Evolutionary conservation across 164 flowering plant species (phyloP), one percentile per base, ranked within the genome.

Genomic region (Magnolia sinica): DNA sequence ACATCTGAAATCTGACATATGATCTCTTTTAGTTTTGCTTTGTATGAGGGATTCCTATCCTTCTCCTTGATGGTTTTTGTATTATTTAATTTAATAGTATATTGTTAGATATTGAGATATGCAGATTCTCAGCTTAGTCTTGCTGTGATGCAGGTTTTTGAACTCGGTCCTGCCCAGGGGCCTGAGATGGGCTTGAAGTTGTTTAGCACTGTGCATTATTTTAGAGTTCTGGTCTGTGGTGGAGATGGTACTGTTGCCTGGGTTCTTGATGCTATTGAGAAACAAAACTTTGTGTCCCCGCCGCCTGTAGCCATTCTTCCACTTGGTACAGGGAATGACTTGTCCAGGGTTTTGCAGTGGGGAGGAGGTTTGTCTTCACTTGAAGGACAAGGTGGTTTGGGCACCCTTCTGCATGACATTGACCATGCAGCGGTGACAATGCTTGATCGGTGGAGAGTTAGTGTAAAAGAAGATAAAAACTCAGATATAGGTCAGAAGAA

Each of bases 231-330:
- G 78, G 94, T 92, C 14, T 92, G 96, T 81, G 96, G 96, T 71
- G 96, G 96, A 71, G 96, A 92, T 87, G 93, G 96, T 55, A 89
- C 96, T 64, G 94, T 89, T 80, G 93, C 91, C 11, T 92, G 96
- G 96, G 91, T 92, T 63, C 91, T 92, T 79, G 91, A 92, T 84
- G 90, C 92, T 73, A 89, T 92, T 78, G 94, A 90, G 81, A 87
- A 63, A 77, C 86, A 73, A 65, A 89, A 90, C 80, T 92, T 90
- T 74, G 92, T 86, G 78, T 90, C 96, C 72, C 96, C 96, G 82
- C 96, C 96, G 72, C 94, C 96, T 51, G 91, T 92, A 71, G 90
- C 91, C 65, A 82, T 90, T 78, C 92, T 92, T 76, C 96, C 96
- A 50, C 72, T 88, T 52, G 96, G 96, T 24, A 92, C 96, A 6